Conservation (phyloP, 2,329 filamentous ascomycete species). For the Pseudogymnoascus sp. region DNA sequence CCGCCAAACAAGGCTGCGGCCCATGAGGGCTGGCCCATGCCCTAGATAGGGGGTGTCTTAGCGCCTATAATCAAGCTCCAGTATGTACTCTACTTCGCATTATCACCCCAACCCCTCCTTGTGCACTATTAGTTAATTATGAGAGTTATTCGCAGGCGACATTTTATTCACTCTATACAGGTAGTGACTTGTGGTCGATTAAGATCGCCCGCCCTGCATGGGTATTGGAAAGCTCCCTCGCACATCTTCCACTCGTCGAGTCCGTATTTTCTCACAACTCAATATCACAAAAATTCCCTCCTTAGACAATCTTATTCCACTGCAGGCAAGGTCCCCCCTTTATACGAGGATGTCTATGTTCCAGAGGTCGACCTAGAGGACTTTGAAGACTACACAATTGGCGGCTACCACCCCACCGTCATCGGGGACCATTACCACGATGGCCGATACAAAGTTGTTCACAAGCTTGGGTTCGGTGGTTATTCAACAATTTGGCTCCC, state of each 20-base stretch:
- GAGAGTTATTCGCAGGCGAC: background rate
- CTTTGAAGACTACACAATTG: conserved; percentile 19
- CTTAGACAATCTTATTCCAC: background rate
- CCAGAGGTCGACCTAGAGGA: background rate
- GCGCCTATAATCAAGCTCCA: background rate
- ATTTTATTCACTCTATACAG: background rate
- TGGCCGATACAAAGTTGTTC: conserved; percentile 34
- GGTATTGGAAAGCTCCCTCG: background rate
- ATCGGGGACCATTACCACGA: conserved; percentile 34
- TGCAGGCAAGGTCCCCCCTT: background rate
- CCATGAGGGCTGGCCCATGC: background rate
- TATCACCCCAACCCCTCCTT: background rate
- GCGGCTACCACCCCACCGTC: conserved; percentile 36
- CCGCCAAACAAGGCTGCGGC: background rate
- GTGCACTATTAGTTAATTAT: background rate
- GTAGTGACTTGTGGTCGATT: background rate
- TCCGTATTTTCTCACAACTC: background rate
- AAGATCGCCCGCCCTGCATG: background rate
- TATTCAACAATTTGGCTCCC: conserved; percentile 40
- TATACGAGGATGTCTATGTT: background rate
- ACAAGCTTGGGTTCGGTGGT: conserved; percentile 39
- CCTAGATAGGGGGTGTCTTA: background rate
- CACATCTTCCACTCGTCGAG: background rate
- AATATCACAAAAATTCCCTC: background rate
- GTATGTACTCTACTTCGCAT: background rate